These are phyloP conservation scores for Paramecium pentaurelia DNA, from an alignment of 73 alveolate species.

Conservation along the genomic window DNA sequence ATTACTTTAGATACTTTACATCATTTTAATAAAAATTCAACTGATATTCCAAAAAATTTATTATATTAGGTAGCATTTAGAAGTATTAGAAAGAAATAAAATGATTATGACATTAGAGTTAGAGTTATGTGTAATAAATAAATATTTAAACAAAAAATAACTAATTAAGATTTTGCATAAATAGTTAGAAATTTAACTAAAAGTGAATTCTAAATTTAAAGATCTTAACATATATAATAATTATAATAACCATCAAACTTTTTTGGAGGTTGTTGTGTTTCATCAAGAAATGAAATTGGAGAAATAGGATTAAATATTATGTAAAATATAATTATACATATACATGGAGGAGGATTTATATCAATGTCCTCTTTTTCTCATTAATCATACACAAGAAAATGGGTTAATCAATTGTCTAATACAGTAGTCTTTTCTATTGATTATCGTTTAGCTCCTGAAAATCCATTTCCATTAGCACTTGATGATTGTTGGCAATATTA, in stretches of 20 bases:
- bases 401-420: slow-evolving; percentile 82
- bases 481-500: slow-evolving; percentile 88
- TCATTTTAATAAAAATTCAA: neutral
- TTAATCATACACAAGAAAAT: slow-evolving; percentile 83
- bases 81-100: neutral
- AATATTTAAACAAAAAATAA: neutral
- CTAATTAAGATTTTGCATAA: neutral
- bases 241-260: neutral
- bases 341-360: slow-evolving; percentile 98
- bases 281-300: neutral
- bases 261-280: neutral
- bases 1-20: neutral
- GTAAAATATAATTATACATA: slow-evolving; percentile 71
- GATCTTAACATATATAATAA: neutral
- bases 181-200: neutral
- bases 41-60: neutral
- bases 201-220: neutral
- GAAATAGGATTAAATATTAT: neutral
- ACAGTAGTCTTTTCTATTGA: slow-evolving; percentile 75
- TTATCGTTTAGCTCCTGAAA: slow-evolving; percentile 82
- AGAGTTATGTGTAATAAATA: slow-evolving; percentile 16
- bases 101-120: neutral
- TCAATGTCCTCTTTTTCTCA: slow-evolving; percentile 92
- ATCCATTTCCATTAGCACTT: slow-evolving; percentile 81
- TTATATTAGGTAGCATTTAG: neutral